phyloP scores from a whole-genome alignment of 129 eudicot genomes.

The Tanacetum coccineum region DNA sequence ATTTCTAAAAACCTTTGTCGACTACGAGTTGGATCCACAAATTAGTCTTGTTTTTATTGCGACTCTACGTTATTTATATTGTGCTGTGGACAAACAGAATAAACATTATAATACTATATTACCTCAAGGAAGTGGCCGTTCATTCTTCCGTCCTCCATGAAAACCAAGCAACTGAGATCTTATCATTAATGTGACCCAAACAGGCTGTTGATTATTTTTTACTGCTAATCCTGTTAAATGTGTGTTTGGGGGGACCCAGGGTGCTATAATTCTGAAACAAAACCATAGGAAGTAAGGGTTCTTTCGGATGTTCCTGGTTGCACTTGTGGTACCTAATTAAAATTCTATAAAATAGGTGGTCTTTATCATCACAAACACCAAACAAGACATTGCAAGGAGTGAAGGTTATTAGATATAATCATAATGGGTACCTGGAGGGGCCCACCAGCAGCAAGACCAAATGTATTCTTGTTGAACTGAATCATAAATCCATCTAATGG shows the following conservation, averaged over 20 bases:
- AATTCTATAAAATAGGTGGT: neutral
- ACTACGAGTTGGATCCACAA: too few species aligned
- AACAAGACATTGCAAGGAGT: neutral
- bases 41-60: neutral
- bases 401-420: neutral
- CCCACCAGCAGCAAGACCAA: slow-evolving; percentile 89
- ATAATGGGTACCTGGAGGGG: slow-evolving; percentile 65
- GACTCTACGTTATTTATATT: neutral
- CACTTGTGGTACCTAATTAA: slow-evolving; percentile 65
- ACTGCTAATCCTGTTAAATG: slow-evolving; percentile 85
- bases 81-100: neutral
- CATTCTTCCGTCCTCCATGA: slow-evolving; percentile 90
- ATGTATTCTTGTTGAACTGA: slow-evolving; percentile 93
- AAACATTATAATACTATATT: neutral
- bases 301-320: slow-evolving; percentile 81
- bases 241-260: slow-evolving; percentile 77
- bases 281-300: slow-evolving; percentile 84
- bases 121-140: slow-evolving; percentile 94
- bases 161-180: slow-evolving; percentile 53
- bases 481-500: slow-evolving; percentile 91
- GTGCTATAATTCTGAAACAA: slow-evolving; percentile 75
- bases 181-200: slow-evolving; percentile 86
- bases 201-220: slow-evolving; percentile 86
- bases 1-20: too few species aligned
- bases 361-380: neutral